A percentile compares a stretch with the other conserved stretches of the same genome.
Evolutionary conservation across 305 asterid genomes (phyloP).

Genomic region (Withania somnifera): DNA sequence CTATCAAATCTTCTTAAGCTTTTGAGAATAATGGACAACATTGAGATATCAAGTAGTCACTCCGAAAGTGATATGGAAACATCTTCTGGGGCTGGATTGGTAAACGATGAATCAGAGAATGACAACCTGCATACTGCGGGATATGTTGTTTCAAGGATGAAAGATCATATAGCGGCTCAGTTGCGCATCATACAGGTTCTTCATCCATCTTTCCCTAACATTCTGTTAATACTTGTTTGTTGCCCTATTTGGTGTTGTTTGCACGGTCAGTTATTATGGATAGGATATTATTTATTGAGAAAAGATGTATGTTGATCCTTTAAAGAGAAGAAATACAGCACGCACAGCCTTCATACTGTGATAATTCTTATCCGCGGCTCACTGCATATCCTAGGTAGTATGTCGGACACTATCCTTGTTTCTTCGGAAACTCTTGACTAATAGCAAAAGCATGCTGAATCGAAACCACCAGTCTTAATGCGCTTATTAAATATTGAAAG

Average conservation of each 20-base stretch:
- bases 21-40: slow-evolving; percentile 54
- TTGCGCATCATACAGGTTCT: slow-evolving; percentile 71
- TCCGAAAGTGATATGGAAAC: slow-evolving; percentile 38
- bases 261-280: background rate
- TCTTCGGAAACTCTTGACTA: background rate
- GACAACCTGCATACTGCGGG: slow-evolving; percentile 59
- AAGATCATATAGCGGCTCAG: slow-evolving; percentile 69
- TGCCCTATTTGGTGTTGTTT: background rate
- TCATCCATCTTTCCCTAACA: background rate
- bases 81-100: slow-evolving; percentile 34
- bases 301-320: background rate
- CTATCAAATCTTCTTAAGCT: slow-evolving; percentile 59
- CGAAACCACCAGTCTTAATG: background rate
- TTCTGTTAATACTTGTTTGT: background rate
- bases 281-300: background rate
- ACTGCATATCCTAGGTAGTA: background rate
- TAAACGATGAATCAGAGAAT: slow-evolving; percentile 40
- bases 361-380: background rate
- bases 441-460: background rate
- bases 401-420: background rate
- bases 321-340: background rate
- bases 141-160: slow-evolving; percentile 79
- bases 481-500: background rate
- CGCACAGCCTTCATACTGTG: background rate
- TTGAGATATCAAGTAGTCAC: slow-evolving; percentile 44